Evolutionary conservation across 129 eudicot genomes (phyloP).

Genomic region (Calendula officinalis): DNA sequence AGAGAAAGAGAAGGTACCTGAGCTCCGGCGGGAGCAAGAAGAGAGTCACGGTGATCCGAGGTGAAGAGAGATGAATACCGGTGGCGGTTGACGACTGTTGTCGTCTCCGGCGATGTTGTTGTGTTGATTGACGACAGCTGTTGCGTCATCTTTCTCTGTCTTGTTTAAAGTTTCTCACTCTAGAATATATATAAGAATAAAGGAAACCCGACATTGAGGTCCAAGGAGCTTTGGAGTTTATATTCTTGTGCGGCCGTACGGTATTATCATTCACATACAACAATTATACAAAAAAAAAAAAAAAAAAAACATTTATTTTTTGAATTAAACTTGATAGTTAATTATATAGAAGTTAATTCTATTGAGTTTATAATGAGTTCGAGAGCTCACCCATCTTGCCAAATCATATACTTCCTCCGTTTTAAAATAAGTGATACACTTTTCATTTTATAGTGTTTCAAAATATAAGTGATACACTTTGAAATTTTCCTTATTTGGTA

Average conservation of each 20-base stretch:
- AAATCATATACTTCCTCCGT: too few species aligned
- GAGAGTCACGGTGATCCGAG: slow-evolving; percentile 61
- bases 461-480: too few species aligned
- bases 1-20: slow-evolving; percentile 36
- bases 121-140: slow-evolving; percentile 13
- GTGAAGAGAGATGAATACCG: slow-evolving; percentile 40
- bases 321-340: neutral
- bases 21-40: slow-evolving; percentile 60
- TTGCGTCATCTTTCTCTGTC: slow-evolving; percentile 26
- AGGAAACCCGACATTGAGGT: slow-evolving; percentile 5
- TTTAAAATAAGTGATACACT: too few species aligned
- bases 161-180: slow-evolving; percentile 24
- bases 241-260: slow-evolving; percentile 23
- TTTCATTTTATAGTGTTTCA: too few species aligned
- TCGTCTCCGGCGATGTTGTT: slow-evolving; percentile 11
- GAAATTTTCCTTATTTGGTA: too few species aligned
- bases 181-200: slow-evolving; percentile 3
- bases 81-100: slow-evolving; percentile 18
- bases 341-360: too few species aligned
- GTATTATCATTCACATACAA: slow-evolving; percentile 4
- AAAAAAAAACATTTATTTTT: neutral
- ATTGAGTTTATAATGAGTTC: too few species aligned
- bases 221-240: slow-evolving; percentile 15
- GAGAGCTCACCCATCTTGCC: too few species aligned
- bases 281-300: neutral